These are phyloP conservation scores for Penicillium rolfsii DNA, from an alignment of 2,329 filamentous ascomycete species.

Conservation along the genomic window DNA sequence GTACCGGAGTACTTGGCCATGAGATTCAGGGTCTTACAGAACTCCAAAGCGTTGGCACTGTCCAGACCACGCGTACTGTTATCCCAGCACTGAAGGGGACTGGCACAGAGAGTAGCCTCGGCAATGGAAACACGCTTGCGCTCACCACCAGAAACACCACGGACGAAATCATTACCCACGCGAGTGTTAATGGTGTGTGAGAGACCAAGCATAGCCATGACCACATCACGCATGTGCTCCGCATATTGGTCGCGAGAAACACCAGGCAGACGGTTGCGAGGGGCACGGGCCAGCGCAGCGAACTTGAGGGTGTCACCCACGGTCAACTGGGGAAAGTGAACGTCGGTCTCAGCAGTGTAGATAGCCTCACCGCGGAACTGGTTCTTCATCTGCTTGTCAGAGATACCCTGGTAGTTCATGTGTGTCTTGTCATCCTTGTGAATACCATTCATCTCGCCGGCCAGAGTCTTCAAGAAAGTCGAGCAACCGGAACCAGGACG, in stretches of 20 bases:
- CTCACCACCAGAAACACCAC: conserved; percentile 65
- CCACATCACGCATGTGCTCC: conserved; percentile 49
- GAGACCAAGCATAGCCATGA: conserved; percentile 50
- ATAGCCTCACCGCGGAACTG: conserved; percentile 82
- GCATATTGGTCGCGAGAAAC: conserved; percentile 50
- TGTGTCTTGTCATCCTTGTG: conserved; percentile 70
- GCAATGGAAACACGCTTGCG: conserved; percentile 65
- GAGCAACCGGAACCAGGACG: conserved; percentile 64
- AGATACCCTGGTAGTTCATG: conserved; percentile 74
- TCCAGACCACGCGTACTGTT: conserved; percentile 57
- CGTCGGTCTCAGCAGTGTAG: conserved; percentile 83
- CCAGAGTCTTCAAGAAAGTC: conserved; percentile 83
- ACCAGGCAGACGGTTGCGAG: conserved; percentile 45
- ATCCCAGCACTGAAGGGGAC: conserved; percentile 54
- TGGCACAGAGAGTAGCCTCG: conserved; percentile 54
- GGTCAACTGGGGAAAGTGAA: conserved; percentile 77
- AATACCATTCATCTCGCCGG: conserved; percentile 82
- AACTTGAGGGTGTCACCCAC: conserved; percentile 81
- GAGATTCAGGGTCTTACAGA: conserved; percentile 56
- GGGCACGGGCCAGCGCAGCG: conserved; percentile 67
- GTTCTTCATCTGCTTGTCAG: conserved; percentile 66
- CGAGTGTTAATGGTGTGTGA: conserved; percentile 57
- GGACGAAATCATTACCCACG: conserved; percentile 60
- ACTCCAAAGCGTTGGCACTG: conserved; percentile 60
- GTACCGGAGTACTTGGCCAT: conserved; percentile 55